Evolutionary conservation across 75 land plant species (phyloP).

Genomic region (Pinus tabuliformis): DNA sequence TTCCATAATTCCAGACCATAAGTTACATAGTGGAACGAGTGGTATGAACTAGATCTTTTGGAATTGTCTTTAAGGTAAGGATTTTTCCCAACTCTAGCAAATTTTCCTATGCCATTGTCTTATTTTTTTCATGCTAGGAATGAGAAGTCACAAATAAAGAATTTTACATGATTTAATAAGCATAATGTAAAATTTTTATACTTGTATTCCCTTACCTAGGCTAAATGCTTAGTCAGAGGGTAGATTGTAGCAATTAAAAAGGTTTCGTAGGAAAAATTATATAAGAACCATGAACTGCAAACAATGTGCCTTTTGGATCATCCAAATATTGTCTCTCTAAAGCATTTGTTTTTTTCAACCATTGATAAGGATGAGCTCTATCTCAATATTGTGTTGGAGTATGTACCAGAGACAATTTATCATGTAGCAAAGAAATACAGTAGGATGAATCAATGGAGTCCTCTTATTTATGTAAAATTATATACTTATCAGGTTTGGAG

Average conservation of each 20-base stretch:
- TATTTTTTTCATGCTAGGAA: background rate
- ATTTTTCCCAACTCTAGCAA: background rate
- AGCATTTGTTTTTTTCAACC: conserved; percentile 87
- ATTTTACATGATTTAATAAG: background rate
- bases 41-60: conserved; percentile 85
- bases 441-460: conserved; percentile 77
- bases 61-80: conserved; percentile 80
- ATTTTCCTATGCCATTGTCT: background rate
- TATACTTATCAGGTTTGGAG: conserved; percentile 72
- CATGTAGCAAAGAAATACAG: conserved; percentile 71
- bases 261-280: conserved; percentile 67
- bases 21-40: too few species aligned
- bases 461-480: conserved; percentile 70
- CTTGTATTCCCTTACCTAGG: conserved; percentile 27
- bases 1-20: too few species aligned
- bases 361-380: conserved; percentile 82
- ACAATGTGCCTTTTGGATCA: conserved; percentile 88
- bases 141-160: too few species aligned
- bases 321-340: conserved; percentile 77
- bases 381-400: conserved; percentile 79
- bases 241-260: conserved; percentile 87
- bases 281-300: conserved; percentile 86
- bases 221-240: conserved; percentile 80
- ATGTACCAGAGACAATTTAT: conserved; percentile 80
- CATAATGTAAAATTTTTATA: background rate